Percentiles rank a stretch among this genome's conserved stretches.
Conservation (phyloP, 768 basidiomycete genomes). For the Termitomyces sp. region DNA sequence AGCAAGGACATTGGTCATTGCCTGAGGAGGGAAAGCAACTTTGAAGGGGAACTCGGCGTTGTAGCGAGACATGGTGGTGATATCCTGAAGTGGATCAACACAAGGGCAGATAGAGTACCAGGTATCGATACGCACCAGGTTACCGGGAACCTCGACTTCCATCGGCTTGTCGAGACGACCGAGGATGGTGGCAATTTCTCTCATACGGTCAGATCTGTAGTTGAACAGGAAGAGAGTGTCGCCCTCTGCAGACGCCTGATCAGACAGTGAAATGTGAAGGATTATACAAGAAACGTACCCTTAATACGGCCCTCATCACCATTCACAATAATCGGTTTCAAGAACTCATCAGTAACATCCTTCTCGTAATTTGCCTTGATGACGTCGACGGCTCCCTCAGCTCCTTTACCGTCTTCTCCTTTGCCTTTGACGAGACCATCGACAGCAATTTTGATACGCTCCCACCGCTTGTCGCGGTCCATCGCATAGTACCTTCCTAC, state of each 20-base stretch:
- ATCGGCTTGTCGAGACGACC: constrained; percentile 81
- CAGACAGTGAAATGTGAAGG: not conserved
- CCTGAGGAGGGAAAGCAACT: constrained; percentile 89
- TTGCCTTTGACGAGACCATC: constrained; percentile 80
- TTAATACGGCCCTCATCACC: constrained; percentile 76
- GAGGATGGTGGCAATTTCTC: constrained; percentile 80
- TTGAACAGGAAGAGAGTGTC: constrained; percentile 97
- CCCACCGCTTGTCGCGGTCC: constrained; percentile 98
- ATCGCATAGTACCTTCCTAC: constrained; percentile 94
- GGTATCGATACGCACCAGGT: constrained; percentile 49
- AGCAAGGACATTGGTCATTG: constrained; percentile 91
- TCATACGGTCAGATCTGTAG: constrained; percentile 95
- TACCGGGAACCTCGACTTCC: constrained; percentile 74
- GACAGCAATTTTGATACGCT: constrained; percentile 84
- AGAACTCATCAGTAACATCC: constrained; percentile 90
- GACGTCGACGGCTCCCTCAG: constrained; percentile 33
- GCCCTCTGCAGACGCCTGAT: constrained; percentile 39
- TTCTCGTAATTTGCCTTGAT: constrained; percentile 74
- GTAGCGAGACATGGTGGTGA: constrained; percentile 93
- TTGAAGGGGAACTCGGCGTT: constrained; percentile 87
- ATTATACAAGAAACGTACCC: constrained; percentile 33
- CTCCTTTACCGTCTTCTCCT: constrained; percentile 41
- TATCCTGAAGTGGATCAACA: constrained; percentile 40
- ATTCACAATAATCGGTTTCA: constrained; percentile 90
- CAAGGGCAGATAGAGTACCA: not conserved